phyloP scores from a whole-genome alignment of 306 rosid genomes.

The Sicyos baderoa region DNA sequence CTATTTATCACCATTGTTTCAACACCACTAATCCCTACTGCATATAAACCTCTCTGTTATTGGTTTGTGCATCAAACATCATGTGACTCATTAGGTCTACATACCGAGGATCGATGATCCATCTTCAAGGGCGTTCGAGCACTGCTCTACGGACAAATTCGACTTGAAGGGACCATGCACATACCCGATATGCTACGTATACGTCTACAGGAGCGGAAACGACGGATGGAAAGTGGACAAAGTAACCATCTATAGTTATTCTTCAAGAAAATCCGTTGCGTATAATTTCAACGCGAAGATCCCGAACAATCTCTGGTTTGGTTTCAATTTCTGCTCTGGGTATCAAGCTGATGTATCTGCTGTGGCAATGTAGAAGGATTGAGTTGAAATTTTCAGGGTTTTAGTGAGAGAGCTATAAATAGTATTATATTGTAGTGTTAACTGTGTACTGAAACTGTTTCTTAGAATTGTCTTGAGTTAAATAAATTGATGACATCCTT shows the following conservation, averaged over 20 bases:
- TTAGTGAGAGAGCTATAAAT: not conserved
- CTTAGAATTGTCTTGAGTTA: not conserved
- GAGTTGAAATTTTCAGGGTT: not conserved
- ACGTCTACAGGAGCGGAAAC: slow-evolving; percentile 57
- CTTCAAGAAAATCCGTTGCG: slow-evolving; percentile 29
- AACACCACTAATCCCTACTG: not conserved
- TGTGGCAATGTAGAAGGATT: slow-evolving; percentile 20
- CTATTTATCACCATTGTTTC: not conserved
- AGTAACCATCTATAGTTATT: slow-evolving; percentile 42
- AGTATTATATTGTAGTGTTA: not conserved
- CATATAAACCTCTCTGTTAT: not conserved
- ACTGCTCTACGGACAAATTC: slow-evolving; percentile 75
- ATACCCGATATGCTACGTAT: slow-evolving; percentile 48
- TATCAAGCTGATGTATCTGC: slow-evolving; percentile 24
- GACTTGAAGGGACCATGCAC: slow-evolving; percentile 66
- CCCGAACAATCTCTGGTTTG: slow-evolving; percentile 63
- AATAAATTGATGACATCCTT: not conserved
- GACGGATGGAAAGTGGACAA: slow-evolving; percentile 77
- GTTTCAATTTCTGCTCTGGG: slow-evolving; percentile 45
- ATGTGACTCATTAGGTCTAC: slow-evolving; percentile 43
- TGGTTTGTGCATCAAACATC: not conserved
- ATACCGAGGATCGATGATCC: slow-evolving; percentile 63
- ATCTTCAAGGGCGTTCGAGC: slow-evolving; percentile 48
- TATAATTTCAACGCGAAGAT: slow-evolving; percentile 47
- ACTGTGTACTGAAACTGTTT: not conserved